These are phyloP conservation scores for Cadophora sp. DNA, from an alignment of 2,329 filamentous ascomycete genomes.

Conservation along the genomic window DNA sequence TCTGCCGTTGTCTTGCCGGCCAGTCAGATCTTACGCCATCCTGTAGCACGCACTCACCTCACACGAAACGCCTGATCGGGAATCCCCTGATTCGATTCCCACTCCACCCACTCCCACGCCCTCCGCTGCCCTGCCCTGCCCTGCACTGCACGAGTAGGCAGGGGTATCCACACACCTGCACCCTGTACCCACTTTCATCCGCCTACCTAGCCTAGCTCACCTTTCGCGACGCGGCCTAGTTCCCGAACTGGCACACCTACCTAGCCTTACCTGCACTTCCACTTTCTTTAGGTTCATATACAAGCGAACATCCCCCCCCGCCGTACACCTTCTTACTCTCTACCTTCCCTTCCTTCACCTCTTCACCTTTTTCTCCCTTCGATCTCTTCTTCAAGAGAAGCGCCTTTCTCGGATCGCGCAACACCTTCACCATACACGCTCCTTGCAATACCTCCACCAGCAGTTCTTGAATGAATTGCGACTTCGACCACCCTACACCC, in stretches of 20 bases:
- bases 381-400: background rate
- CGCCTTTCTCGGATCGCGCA: conserved; percentile 11
- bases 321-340: background rate
- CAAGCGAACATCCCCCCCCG: conserved; percentile 1
- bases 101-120: conserved; percentile 3
- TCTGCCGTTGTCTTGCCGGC: background rate
- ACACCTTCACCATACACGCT: background rate
- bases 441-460: background rate
- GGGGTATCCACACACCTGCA: too few species aligned
- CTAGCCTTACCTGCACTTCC: background rate
- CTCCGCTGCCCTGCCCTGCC: background rate
- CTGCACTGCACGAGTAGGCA: background rate
- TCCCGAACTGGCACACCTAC: background rate
- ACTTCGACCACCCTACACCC: background rate
- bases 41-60: background rate
- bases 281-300: conserved; percentile 15
- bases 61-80: conserved; percentile 16
- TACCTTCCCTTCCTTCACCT: background rate
- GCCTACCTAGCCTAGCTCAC: background rate
- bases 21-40: conserved; percentile 13
- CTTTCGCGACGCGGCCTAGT: conserved; percentile 2
- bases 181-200: background rate
- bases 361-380: background rate
- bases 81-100: conserved; percentile 3
- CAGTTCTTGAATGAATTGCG: conserved; percentile 13